Conservation (phyloP, 129 eudicot species). For the Deinandra increscens region DNA sequence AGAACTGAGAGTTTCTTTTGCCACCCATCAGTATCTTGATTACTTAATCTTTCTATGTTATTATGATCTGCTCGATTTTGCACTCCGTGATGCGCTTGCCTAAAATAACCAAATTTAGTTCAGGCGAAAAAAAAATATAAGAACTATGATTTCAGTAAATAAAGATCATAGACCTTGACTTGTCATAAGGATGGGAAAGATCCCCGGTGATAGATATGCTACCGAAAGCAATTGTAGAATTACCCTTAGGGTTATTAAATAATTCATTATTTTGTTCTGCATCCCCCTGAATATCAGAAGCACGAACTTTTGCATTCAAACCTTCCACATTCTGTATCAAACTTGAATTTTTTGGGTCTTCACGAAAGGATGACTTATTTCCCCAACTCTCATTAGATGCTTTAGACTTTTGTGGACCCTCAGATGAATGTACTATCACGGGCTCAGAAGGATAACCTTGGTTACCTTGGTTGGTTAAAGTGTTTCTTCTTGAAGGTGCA, state of each 20-base stretch:
- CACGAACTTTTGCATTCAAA: constrained; percentile 75
- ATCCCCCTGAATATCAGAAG: constrained; percentile 56
- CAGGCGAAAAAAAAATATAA: not conserved
- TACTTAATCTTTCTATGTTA: constrained; percentile 51
- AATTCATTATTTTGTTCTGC: constrained; percentile 43
- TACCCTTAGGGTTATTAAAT: constrained; percentile 26
- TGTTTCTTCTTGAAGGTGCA: constrained; percentile 36
- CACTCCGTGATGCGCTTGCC: constrained; percentile 53
- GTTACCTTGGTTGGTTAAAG: constrained; percentile 19
- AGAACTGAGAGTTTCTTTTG: constrained; percentile 45
- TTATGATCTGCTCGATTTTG: constrained; percentile 47
- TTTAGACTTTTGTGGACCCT: constrained; percentile 32
- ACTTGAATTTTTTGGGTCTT: constrained; percentile 50
- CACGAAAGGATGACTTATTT: constrained; percentile 35
- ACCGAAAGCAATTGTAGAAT: constrained; percentile 34
- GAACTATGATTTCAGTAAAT: constrained; percentile 18
- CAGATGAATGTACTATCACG: constrained; percentile 34
- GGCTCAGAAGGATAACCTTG: constrained; percentile 14
- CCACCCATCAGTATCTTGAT: constrained; percentile 66
- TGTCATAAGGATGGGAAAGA: constrained; percentile 24
- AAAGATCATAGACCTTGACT: constrained; percentile 41
- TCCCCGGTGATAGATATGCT: constrained; percentile 35
- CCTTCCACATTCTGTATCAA: constrained; percentile 82
- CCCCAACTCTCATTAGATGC: constrained; percentile 37
- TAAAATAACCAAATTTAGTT: constrained; percentile 30